A percentile compares a stretch with the other conserved stretches of the same genome.
phyloP scores from a whole-genome alignment of 495 filamentous ascomycete species.

The Penicillium salamii region DNA sequence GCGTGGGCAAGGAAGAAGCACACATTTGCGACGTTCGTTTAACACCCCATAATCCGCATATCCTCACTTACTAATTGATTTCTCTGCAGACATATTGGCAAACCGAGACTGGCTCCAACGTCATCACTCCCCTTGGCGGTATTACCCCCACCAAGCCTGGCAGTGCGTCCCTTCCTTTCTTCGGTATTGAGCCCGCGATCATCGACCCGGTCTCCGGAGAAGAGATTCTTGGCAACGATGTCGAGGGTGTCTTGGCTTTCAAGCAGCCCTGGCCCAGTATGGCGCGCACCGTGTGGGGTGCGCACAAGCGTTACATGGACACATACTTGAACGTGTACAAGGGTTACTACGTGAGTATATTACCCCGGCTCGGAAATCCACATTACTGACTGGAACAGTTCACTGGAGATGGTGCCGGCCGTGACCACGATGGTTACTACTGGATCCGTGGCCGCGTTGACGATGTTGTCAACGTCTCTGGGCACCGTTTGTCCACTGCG shows the following conservation, averaged over 20 bases:
- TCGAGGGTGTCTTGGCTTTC: slow-evolving; percentile 96
- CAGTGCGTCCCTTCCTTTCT: slow-evolving; percentile 69
- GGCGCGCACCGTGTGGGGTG: slow-evolving; percentile 97
- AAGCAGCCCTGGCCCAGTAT: slow-evolving; percentile 99
- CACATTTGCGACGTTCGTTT: slow-evolving; percentile 89
- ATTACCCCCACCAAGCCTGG: slow-evolving; percentile 57
- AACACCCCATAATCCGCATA: too few species aligned
- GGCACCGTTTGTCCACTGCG: slow-evolving; percentile 92
- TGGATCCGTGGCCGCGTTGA: slow-evolving; percentile 99
- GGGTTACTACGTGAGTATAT: slow-evolving; percentile 84
- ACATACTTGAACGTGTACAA: slow-evolving; percentile 98
- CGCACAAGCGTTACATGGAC: slow-evolving; percentile 98
- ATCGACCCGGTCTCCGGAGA: slow-evolving; percentile 95
- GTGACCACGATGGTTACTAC: slow-evolving; percentile 98
- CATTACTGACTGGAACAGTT: slow-evolving; percentile 54
- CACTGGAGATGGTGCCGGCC: slow-evolving; percentile 95
- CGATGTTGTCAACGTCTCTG: slow-evolving; percentile 96
- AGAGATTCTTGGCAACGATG: slow-evolving; percentile 93
- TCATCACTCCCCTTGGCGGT: slow-evolving; percentile 59
- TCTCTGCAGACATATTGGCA: slow-evolving; percentile 94
- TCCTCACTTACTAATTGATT: too few species aligned
- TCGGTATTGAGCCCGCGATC: slow-evolving; percentile 96
- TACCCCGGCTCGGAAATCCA: slow-evolving; percentile 20
- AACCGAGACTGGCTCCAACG: slow-evolving; percentile 97
- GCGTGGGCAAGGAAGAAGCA: slow-evolving; percentile 89